A percentile compares a stretch with the other conserved stretches of the same genome.
Evolutionary conservation across 768 basidiomycete species (phyloP).

Genomic region (Mycena crocata): DNA sequence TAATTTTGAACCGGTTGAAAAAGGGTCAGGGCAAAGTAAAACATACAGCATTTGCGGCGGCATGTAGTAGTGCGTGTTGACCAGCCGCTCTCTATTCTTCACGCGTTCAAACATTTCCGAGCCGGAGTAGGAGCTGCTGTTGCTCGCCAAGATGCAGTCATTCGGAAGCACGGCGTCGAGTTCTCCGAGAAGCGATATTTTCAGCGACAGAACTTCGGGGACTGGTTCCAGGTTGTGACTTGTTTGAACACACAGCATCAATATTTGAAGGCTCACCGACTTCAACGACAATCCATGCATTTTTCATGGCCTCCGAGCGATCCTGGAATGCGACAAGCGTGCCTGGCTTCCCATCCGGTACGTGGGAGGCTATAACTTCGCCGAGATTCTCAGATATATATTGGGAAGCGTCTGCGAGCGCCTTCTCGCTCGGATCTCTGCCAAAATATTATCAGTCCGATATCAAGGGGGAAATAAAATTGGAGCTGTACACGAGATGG

Average conservation of each 20-base stretch:
- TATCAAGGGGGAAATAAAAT: neutral
- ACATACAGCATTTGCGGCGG: conserved; percentile 19
- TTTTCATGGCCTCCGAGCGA: conserved; percentile 20
- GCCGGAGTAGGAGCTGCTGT: conserved; percentile 31
- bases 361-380: conserved; percentile 18
- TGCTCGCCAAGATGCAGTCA: conserved; percentile 31
- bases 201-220: conserved; percentile 25
- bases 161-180: conserved; percentile 22
- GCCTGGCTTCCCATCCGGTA: conserved; percentile 17
- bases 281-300: conserved; percentile 34
- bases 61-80: conserved; percentile 32
- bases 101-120: conserved; percentile 29
- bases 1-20: neutral
- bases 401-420: conserved; percentile 19
- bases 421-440: conserved; percentile 27
- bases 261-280: conserved; percentile 14
- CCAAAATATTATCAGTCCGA: no score
- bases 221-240: conserved; percentile 10
- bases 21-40: neutral
- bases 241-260: neutral
- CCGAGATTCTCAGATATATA: conserved; percentile 22
- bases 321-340: conserved; percentile 21
- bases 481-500: conserved; percentile 20
- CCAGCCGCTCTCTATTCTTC: conserved; percentile 22
- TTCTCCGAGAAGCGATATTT: conserved; percentile 29